Base-by-base conservation (phyloP, 208 protist genomes). In the Entamoeba histolytica region DNA sequence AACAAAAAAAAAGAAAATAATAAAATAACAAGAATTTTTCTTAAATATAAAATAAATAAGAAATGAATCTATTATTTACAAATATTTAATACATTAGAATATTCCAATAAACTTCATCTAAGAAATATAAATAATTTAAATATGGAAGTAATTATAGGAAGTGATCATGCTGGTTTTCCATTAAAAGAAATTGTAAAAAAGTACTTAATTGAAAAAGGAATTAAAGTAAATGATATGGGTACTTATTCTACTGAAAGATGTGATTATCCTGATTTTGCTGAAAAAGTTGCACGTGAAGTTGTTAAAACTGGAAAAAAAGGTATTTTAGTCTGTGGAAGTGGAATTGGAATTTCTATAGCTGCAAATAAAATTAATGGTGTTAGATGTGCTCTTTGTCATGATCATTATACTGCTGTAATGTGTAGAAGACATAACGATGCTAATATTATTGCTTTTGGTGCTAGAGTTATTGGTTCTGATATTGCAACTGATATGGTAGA, bases 331-430 rank as follows among this genome's bases (percentile, higher is more conserved):
- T 98, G 98, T 94, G 97, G 97, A 91, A 98, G 96, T 47, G 98
- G 98, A 55, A 98, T 98, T 92, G 98, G 98, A 49, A 98, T 98
- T 94, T 96, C 94, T 57, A 98, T 98, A 91, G 97, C 98, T 14
- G 97, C 97, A 7, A 98, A 98, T 95, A 98, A 98, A 94, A 94
- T 97, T 73, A 78, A 93, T 19, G 97, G 97, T 51, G 96, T 98
- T 93, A 96, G 97, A 17, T 97, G 97, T 0, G 98, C 97, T 23
- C 95, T 98, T 51, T 98, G 97, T 95, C 96, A 98, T 95, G 97
- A 98, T 94, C 95, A 97, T 93, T 96, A 97, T 95, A 98, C 97
- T 28, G 97, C 97, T 2, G 92, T 94, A 49, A 96, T 98, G 93
- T 93, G 93, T 51, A 96, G 97, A 49, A 92, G 95, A 91, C 97